Evolutionary conservation across 225 moss, liverwort and hornwort genomes (phyloP).

Genomic region (Marchantia paleacea): DNA sequence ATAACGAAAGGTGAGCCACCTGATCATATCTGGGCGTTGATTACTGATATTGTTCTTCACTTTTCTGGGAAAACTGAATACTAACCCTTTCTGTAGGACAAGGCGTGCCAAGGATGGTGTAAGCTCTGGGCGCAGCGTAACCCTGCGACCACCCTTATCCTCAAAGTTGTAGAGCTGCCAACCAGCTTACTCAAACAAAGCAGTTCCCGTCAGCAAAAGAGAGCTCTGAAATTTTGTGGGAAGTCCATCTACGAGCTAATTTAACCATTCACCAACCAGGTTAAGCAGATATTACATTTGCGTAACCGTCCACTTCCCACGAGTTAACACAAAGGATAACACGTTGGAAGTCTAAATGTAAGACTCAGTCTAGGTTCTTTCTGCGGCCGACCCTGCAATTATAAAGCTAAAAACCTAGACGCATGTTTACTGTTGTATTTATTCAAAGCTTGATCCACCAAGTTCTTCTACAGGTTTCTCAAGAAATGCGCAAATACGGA

Average conservation of each 20-base stretch:
- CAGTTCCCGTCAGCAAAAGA: conserved; percentile 29
- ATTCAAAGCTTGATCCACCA: background rate
- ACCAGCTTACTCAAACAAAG: conserved; percentile 42
- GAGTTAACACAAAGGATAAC: no score
- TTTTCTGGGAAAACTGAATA: background rate
- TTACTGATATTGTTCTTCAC: background rate
- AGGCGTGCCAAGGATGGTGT: conserved; percentile 94
- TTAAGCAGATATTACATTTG: no score
- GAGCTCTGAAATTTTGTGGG: background rate
- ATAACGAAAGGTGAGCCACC: no score
- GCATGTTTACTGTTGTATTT: background rate
- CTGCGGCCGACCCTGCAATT: background rate
- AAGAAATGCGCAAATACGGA: background rate
- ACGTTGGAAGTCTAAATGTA: background rate
- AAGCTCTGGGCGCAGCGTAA: conserved; percentile 86
- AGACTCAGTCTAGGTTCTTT: background rate
- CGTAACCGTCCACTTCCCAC: no score
- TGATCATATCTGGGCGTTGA: no score
- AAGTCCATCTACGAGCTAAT: background rate
- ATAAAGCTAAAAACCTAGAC: background rate
- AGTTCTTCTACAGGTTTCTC: background rate
- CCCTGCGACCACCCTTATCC: conserved; percentile 83
- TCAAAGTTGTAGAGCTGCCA: conserved; percentile 96
- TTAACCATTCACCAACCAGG: background rate
- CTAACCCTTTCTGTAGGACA: conserved; percentile 86